Percentiles rank a stretch among this genome's conserved stretches.
These are phyloP conservation scores for Phoma sp. DNA, from an alignment of 2,329 filamentous ascomycete genomes.

Conservation along the genomic window DNA sequence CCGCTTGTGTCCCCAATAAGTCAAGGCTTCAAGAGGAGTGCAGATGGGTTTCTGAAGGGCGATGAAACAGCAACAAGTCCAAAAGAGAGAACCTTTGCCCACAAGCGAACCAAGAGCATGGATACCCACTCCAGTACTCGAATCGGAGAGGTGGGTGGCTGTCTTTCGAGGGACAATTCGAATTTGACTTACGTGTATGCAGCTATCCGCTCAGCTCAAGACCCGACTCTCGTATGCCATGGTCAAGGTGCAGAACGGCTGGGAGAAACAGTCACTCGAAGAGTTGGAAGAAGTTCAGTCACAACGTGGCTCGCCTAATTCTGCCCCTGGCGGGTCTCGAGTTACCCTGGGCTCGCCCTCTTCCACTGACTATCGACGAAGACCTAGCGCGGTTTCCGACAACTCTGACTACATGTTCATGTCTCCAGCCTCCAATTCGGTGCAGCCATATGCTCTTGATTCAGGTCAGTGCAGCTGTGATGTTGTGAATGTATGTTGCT, in stretches of 20 bases:
- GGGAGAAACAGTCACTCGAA: constrained; percentile 78
- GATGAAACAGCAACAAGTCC: constrained; percentile 29
- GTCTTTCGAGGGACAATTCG: constrained; percentile 8
- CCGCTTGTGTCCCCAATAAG: constrained; percentile 47
- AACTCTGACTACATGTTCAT: constrained; percentile 43
- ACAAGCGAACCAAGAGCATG: constrained; percentile 75
- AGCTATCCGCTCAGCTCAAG: constrained; percentile 80
- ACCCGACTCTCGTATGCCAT: constrained; percentile 90
- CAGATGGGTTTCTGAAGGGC: constrained; percentile 71
- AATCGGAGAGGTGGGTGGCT: constrained; percentile 74
- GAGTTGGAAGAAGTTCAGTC: constrained; percentile 79
- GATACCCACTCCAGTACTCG: constrained; percentile 68
- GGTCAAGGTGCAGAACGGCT: constrained; percentile 86
- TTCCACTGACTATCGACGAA: constrained; percentile 31
- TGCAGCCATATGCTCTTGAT: constrained; percentile 29
- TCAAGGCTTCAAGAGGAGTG: constrained; percentile 73
- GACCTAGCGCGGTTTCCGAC: constrained; percentile 46
- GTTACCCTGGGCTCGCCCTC: constrained; percentile 41
- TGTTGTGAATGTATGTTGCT: neutral
- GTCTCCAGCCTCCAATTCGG: constrained; percentile 40
- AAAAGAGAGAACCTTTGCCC: constrained; percentile 51
- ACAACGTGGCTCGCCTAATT: constrained; percentile 68
- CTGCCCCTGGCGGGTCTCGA: constrained; percentile 57
- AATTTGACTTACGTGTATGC: constrained; percentile 35
- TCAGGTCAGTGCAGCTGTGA: constrained; percentile 25